Percentiles rank a stretch among this genome's conserved stretches.
These are phyloP conservation scores for Trypanosoma brucei DNA, from an alignment of 208 protist genomes.

Conservation along the genomic window DNA sequence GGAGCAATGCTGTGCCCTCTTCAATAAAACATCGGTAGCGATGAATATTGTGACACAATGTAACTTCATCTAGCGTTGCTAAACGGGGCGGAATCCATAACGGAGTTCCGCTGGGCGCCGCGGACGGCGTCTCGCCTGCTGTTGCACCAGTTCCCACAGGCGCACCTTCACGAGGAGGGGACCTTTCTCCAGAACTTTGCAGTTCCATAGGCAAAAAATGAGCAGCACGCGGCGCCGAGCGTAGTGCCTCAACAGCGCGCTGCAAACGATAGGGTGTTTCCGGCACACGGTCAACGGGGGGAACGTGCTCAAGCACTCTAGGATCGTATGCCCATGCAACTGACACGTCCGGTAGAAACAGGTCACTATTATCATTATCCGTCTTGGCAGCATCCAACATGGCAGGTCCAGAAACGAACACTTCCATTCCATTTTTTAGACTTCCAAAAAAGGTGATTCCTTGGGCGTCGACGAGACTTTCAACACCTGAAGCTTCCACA, in stretches of 20 bases:
- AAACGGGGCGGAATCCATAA: slow-evolving; percentile 48
- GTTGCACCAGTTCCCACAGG: background rate
- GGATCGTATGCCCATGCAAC: slow-evolving; percentile 69
- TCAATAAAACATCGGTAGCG: slow-evolving; percentile 54
- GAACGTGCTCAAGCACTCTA: slow-evolving; percentile 55
- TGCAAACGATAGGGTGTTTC: slow-evolving; percentile 68
- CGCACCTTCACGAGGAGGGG: too few species aligned
- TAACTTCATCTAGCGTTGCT: slow-evolving; percentile 56
- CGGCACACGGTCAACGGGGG: slow-evolving; percentile 42
- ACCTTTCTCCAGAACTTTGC: background rate
- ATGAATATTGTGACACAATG: slow-evolving; percentile 42
- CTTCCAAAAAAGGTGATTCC: slow-evolving; percentile 53
- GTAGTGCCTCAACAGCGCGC: slow-evolving; percentile 51
- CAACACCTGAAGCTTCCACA: slow-evolving; percentile 15
- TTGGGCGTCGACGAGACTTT: slow-evolving; percentile 45
- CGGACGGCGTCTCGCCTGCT: background rate
- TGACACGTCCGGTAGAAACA: slow-evolving; percentile 33
- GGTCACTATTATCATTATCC: background rate
- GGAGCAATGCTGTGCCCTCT: slow-evolving; percentile 28
- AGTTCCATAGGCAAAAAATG: slow-evolving; percentile 60
- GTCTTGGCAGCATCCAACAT: background rate
- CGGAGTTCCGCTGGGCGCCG: background rate
- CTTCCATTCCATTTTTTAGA: slow-evolving; percentile 36
- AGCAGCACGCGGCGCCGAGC: slow-evolving; percentile 27
- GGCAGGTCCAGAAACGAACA: slow-evolving; percentile 54